Evolutionary conservation across 73 alveolate genomes (phyloP).

Genomic region (Paramecium sonneborni): DNA sequence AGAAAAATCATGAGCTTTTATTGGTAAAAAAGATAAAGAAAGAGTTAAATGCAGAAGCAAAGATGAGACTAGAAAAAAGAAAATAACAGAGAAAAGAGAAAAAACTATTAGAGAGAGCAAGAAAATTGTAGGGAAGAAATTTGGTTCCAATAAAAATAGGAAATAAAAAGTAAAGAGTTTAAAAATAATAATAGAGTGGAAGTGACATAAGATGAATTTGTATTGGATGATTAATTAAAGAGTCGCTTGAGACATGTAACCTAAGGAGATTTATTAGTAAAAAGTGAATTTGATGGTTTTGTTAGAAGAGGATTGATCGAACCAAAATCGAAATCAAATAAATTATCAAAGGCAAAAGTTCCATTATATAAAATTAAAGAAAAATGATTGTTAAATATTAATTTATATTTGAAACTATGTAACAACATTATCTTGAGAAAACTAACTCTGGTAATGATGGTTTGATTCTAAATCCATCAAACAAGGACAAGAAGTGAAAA

Average conservation of each 20-base stretch:
- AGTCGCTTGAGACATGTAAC: slow-evolving; percentile 4
- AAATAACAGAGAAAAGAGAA: background rate
- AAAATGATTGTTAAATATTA: background rate
- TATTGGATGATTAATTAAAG: slow-evolving; percentile 17
- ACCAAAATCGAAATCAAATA: slow-evolving; percentile 35
- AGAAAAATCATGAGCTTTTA: background rate
- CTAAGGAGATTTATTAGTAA: slow-evolving; percentile 28
- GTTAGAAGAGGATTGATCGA: slow-evolving; percentile 51
- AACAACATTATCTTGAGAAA: background rate
- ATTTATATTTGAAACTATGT: slow-evolving; percentile 8
- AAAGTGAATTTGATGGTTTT: slow-evolving; percentile 8
- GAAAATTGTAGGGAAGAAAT: background rate
- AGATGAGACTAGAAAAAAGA: background rate
- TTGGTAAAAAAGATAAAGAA: background rate
- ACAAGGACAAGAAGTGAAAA: background rate
- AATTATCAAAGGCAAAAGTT: slow-evolving; percentile 21
- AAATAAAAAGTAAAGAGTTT: background rate
- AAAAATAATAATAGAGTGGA: background rate
- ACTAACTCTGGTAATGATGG: background rate
- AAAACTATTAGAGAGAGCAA: background rate
- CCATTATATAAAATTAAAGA: slow-evolving; percentile 18
- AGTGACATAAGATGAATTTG: slow-evolving; percentile 36
- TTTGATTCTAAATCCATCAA: background rate
- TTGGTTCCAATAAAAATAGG: background rate
- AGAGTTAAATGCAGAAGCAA: background rate